These are phyloP conservation scores for Craspedostauros australis DNA, from an alignment of 108 stramenopile genomes.

Conservation along the genomic window DNA sequence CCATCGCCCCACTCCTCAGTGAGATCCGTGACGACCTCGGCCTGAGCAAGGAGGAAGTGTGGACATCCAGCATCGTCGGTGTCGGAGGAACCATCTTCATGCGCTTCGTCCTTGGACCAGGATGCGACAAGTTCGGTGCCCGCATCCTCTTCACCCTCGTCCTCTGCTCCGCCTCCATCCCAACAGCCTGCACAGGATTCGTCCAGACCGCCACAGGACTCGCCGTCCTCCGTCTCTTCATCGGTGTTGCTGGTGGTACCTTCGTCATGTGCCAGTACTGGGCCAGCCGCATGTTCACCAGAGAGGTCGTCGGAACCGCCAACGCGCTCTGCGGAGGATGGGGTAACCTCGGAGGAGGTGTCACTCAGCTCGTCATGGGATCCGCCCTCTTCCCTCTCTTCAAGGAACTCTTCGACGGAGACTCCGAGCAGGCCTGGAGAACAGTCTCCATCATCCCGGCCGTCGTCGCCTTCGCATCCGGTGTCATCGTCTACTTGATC, in stretches of 20 bases:
- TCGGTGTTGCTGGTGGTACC: constrained; percentile 72
- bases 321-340: constrained; percentile 81
- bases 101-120: constrained; percentile 68
- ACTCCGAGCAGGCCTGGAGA: constrained; percentile 73
- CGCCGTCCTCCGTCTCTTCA: constrained; percentile 63
- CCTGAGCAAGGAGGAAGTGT: constrained; percentile 65
- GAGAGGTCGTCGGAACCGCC: constrained; percentile 79
- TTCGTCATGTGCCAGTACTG: constrained; percentile 88
- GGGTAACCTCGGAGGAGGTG: constrained; percentile 90
- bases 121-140: constrained; percentile 73
- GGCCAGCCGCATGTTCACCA: constrained; percentile 76
- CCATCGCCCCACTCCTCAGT: constrained; percentile 77
- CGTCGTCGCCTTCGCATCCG: constrained; percentile 39
- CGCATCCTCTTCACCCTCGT: constrained; percentile 56
- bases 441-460: constrained; percentile 71
- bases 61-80: constrained; percentile 74
- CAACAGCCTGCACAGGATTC: constrained; percentile 54
- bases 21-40: constrained; percentile 57
- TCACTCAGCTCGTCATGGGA: constrained; percentile 66
- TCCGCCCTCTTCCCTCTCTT: constrained; percentile 55
- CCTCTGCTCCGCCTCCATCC: constrained; percentile 61
- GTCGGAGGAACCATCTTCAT: constrained; percentile 64
- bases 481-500: constrained; percentile 33
- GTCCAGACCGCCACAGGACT: constrained; percentile 50
- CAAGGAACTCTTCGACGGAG: constrained; percentile 49